A percentile compares a stretch with the other conserved stretches of the same genome.
These are phyloP conservation scores for Trypanosoma brucei DNA, from an alignment of 208 protist species.

Conservation along the genomic window DNA sequence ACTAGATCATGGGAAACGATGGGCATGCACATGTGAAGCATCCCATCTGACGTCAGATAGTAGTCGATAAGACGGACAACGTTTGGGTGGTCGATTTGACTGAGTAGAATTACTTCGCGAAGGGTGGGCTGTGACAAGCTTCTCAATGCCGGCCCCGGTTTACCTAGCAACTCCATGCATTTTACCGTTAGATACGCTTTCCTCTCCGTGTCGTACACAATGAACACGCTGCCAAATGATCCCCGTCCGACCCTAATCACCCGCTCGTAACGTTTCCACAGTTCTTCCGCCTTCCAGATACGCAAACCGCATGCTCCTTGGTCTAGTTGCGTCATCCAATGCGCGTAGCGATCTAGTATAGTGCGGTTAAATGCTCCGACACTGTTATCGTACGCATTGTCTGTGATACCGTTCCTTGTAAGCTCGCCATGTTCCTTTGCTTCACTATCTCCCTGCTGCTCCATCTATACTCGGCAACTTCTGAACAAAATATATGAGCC, in stretches of 20 bases:
- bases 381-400: too few species aligned
- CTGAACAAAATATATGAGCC: too few species aligned
- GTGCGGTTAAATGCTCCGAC: too few species aligned
- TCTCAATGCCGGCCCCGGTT: slow-evolving; percentile 27
- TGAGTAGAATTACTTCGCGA: slow-evolving; percentile 68
- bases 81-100: slow-evolving; percentile 68
- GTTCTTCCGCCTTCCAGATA: not conserved
- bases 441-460: too few species aligned
- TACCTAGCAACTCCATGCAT: slow-evolving; percentile 68
- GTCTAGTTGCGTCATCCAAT: too few species aligned
- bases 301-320: not conserved
- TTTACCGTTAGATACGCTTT: slow-evolving; percentile 82
- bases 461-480: too few species aligned
- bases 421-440: too few species aligned
- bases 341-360: too few species aligned
- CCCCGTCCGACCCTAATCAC: slow-evolving; percentile 82
- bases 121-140: slow-evolving; percentile 75
- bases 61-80: slow-evolving; percentile 62
- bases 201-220: slow-evolving; percentile 72
- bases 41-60: slow-evolving; percentile 64
- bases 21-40: slow-evolving; percentile 67
- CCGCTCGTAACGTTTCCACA: slow-evolving; percentile 54
- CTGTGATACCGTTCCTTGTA: too few species aligned
- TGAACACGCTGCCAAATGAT: slow-evolving; percentile 82
- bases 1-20: slow-evolving; percentile 72